These are phyloP conservation scores for Nothopassalora personata DNA, from an alignment of 2,329 filamentous ascomycete species.

Conservation along the genomic window DNA sequence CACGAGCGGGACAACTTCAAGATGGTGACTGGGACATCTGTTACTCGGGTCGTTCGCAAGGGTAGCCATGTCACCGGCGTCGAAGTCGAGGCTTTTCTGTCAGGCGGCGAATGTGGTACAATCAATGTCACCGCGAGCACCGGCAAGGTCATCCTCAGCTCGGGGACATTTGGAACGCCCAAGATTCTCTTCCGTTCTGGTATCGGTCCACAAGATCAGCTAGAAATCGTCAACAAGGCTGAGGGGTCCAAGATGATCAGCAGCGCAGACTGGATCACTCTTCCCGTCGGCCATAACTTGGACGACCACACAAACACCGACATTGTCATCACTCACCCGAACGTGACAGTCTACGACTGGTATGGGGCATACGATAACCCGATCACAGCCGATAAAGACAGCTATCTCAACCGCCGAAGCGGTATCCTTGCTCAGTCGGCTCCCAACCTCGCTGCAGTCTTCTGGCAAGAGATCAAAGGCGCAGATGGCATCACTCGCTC, in stretches of 20 bases:
- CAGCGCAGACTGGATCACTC: constrained; percentile 45
- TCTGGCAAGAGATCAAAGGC: constrained; percentile 54
- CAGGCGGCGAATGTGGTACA: constrained; percentile 53
- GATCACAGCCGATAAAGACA: constrained; percentile 36
- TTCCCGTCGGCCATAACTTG: constrained; percentile 49
- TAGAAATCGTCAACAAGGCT: constrained; percentile 46
- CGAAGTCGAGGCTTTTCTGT: constrained; percentile 55
- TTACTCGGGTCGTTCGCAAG: constrained; percentile 60
- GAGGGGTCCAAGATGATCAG: constrained; percentile 43
- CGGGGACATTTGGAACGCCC: constrained; percentile 57
- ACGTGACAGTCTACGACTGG: constrained; percentile 59
- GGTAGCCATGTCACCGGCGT: constrained; percentile 60
- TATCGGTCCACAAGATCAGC: constrained; percentile 53
- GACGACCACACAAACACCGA: constrained; percentile 55
- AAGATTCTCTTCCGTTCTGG: constrained; percentile 62
- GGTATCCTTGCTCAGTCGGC: constrained; percentile 61
- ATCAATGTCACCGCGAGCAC: constrained; percentile 55
- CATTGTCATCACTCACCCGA: constrained; percentile 47
- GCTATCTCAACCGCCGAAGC: constrained; percentile 44
- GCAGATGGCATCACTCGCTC: constrained; percentile 57
- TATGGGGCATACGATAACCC: constrained; percentile 53
- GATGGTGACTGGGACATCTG: constrained; percentile 60
- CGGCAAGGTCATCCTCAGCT: constrained; percentile 53
- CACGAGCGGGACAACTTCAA: constrained; percentile 59
- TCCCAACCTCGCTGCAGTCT: constrained; percentile 60